Evolutionary conservation across 1,284 basidiomycete species (phyloP).

Genomic region (Cryptococcus amylolentus): DNA sequence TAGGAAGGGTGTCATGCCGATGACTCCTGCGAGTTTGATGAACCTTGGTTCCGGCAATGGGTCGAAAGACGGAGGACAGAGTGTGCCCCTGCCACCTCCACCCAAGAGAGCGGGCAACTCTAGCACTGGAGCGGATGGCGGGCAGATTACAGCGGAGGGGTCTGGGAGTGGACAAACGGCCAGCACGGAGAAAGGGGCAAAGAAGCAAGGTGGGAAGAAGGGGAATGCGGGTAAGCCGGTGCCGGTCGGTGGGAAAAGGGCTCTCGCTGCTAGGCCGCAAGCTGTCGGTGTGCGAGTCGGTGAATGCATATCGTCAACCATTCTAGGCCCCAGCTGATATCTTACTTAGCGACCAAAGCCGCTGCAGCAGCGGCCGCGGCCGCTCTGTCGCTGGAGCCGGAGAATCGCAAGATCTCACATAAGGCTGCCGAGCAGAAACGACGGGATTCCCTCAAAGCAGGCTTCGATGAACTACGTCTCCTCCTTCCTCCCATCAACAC

Average conservation of each 20-base stretch:
- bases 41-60: conserved; percentile 58
- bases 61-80: neutral
- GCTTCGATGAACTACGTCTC: conserved; percentile 87
- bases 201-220: neutral
- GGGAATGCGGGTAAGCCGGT: conserved; percentile 1
- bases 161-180: neutral
- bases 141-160: neutral
- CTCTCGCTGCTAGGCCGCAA: conserved; percentile 35
- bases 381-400: conserved; percentile 31
- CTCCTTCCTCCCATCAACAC: conserved; percentile 76
- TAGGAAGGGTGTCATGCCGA: conserved; percentile 60
- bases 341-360: conserved; percentile 30
- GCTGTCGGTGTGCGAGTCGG: conserved; percentile 34
- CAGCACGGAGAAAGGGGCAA: neutral
- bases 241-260: conserved; percentile 29
- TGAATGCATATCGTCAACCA: conserved; percentile 10
- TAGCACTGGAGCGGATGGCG: neutral
- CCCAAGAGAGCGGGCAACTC: conserved; percentile 2
- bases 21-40: conserved; percentile 83
- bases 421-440: conserved; percentile 97
- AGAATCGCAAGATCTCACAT: conserved; percentile 72
- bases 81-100: conserved; percentile 4
- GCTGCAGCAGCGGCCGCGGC: conserved; percentile 32
- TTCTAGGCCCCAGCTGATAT: neutral
- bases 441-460: conserved; percentile 89